These are phyloP conservation scores for Saksenaea vasiformis DNA, from an alignment of 371 early-diverging fungal genomes.

Conservation along the genomic window DNA sequence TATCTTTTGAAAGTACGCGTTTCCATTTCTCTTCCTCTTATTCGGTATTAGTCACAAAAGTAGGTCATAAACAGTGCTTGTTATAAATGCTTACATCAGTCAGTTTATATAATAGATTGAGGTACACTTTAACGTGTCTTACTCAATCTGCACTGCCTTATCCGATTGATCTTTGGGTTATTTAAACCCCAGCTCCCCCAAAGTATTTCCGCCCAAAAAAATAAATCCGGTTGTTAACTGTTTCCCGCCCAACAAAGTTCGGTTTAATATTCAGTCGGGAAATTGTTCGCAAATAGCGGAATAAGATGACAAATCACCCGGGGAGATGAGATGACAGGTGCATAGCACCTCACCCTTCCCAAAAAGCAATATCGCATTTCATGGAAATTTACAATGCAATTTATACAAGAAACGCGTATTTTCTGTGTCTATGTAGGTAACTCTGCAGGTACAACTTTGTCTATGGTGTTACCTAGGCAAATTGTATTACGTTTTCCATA, in stretches of 20 bases:
- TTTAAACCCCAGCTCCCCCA: conserved; percentile 3
- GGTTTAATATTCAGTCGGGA: background rate
- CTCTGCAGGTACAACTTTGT: too few relatives aligned
- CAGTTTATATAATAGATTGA: too few relatives aligned
- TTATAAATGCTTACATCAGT: too few relatives aligned
- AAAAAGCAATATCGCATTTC: background rate
- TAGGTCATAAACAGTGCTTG: too few relatives aligned
- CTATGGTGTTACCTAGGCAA: too few relatives aligned
- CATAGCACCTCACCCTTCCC: background rate
- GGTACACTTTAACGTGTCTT: background rate
- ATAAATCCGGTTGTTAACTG: background rate
- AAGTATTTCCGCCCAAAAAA: conserved; percentile 1
- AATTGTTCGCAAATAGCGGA: background rate
- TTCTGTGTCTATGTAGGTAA: too few relatives aligned
- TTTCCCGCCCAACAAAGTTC: background rate
- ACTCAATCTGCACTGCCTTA: background rate
- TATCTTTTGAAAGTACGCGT: background rate
- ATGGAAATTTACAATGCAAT: too few relatives aligned
- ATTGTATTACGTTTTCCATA: too few relatives aligned
- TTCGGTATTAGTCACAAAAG: background rate
- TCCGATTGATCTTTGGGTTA: conserved; percentile 4
- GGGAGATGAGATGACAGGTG: too few relatives aligned
- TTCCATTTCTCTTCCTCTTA: background rate
- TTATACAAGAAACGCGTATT: too few relatives aligned
- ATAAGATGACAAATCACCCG: too few relatives aligned